These are phyloP conservation scores for Moringa oleifera DNA, from an alignment of 345 rosid genomes.

Conservation along the genomic window DNA sequence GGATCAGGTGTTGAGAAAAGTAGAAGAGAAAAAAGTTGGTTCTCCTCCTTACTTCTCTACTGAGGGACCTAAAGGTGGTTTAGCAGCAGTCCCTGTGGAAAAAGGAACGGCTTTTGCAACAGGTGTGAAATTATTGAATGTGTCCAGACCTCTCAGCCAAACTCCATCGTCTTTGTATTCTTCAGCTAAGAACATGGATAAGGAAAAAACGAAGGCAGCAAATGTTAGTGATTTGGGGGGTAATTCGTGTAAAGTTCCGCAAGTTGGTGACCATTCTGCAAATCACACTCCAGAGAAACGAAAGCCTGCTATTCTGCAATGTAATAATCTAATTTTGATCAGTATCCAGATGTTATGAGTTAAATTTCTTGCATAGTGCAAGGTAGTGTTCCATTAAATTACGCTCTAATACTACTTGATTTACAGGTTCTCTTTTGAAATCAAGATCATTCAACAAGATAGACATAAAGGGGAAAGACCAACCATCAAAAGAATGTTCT, in stretches of 20 bases:
- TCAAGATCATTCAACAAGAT: conserved; percentile 33
- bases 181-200: too few species aligned
- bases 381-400: neutral
- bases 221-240: neutral
- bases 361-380: conserved; percentile 8
- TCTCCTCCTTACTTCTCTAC: conserved; percentile 7
- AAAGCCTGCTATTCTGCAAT: too few species aligned
- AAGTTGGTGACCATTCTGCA: too few species aligned
- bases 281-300: too few species aligned
- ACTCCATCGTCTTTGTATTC: neutral
- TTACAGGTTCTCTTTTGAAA: conserved; percentile 36
- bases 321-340: neutral
- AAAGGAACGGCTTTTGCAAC: conserved; percentile 8
- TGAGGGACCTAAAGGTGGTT: conserved; percentile 7
- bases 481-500: conserved; percentile 4
- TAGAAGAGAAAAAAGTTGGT: conserved; percentile 7
- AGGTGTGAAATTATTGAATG: neutral
- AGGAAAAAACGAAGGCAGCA: too few species aligned
- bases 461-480: conserved; percentile 6
- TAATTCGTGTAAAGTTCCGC: conserved; percentile 3
- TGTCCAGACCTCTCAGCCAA: conserved; percentile 7
- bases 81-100: conserved; percentile 4
- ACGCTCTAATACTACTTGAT: neutral
- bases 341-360: conserved; percentile 9
- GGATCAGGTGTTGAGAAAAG: conserved; percentile 6